phyloP scores from a whole-genome alignment of 192 early-diverging fungal genomes.

The Coemansia guatemalensis region DNA sequence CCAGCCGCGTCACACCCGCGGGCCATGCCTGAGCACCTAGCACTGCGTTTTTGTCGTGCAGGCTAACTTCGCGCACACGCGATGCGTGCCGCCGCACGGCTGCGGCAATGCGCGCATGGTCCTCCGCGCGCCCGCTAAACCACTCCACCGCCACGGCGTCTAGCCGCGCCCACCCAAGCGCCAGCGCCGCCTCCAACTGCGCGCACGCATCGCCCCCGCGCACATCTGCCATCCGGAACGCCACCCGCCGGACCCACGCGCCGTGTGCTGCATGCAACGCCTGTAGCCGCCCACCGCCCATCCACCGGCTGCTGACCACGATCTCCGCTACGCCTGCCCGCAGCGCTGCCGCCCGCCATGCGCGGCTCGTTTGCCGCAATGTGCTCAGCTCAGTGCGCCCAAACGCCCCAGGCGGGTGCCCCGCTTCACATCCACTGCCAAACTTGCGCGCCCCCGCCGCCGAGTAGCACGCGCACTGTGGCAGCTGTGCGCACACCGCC shows the following conservation, averaged over 20 bases:
- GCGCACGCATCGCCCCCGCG: conserved; percentile 9
- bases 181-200: conserved; percentile 38
- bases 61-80: conserved; percentile 27
- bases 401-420: conserved; percentile 42
- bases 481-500: conserved; percentile 32
- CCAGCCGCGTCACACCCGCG: conserved; percentile 21
- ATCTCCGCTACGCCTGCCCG: conserved; percentile 27
- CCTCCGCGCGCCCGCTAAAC: conserved; percentile 30
- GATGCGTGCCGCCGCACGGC: conserved; percentile 25
- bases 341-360: conserved; percentile 41
- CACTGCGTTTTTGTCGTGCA: conserved; percentile 37
- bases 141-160: conserved; percentile 38
- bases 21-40: conserved; percentile 10
- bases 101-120: conserved; percentile 27
- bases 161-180: conserved; percentile 29
- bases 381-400: conserved; percentile 19
- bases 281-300: conserved; percentile 17
- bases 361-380: conserved; percentile 39
- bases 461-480: conserved; percentile 22
- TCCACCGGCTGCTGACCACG: conserved; percentile 49
- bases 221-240: conserved; percentile 41
- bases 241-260: conserved; percentile 28
- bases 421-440: conserved; percentile 25
- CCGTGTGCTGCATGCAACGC: conserved; percentile 20
- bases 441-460: conserved; percentile 10